These are phyloP conservation scores for Beauveria scarabaeidicola DNA, from an alignment of 2,329 filamentous ascomycete species.

Conservation along the genomic window DNA sequence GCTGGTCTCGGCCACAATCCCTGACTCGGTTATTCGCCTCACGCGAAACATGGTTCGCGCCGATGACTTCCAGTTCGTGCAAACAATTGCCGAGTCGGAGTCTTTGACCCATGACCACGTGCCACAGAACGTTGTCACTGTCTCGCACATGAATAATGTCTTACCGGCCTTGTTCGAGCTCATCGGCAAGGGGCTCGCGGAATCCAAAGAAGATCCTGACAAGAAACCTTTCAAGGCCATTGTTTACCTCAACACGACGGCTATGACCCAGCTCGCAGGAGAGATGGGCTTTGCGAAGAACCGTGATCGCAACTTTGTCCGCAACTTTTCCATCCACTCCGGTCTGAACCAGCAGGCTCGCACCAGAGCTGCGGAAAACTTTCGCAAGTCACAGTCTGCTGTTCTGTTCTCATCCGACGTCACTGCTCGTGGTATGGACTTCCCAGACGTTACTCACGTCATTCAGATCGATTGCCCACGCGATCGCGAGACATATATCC, in stretches of 20 bases:
- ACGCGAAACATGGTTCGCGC: slow-evolving; percentile 72
- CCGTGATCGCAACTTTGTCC: slow-evolving; percentile 29
- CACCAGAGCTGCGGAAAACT: slow-evolving; percentile 61
- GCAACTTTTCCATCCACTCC: slow-evolving; percentile 62
- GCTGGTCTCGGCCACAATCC: slow-evolving; percentile 91
- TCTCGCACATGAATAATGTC: slow-evolving; percentile 64
- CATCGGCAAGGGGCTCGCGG: slow-evolving; percentile 48
- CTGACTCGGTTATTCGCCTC: slow-evolving; percentile 69
- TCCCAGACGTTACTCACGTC: slow-evolving; percentile 71
- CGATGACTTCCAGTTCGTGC: slow-evolving; percentile 75
- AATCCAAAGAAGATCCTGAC: slow-evolving; percentile 29
- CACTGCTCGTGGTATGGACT: slow-evolving; percentile 75
- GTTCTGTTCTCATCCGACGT: slow-evolving; percentile 73
- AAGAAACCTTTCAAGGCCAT: slow-evolving; percentile 83
- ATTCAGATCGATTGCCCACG: slow-evolving; percentile 61
- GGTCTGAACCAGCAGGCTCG: slow-evolving; percentile 62
- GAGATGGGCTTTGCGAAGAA: slow-evolving; percentile 34
- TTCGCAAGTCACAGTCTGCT: slow-evolving; percentile 55
- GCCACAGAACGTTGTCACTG: slow-evolving; percentile 65
- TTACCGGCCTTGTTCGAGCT: slow-evolving; percentile 73
- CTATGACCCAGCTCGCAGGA: slow-evolving; percentile 57
- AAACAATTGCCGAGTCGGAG: slow-evolving; percentile 78
- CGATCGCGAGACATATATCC: slow-evolving; percentile 64
- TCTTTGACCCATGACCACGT: slow-evolving; percentile 76
- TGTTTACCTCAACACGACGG: slow-evolving; percentile 77